These are phyloP conservation scores for Phytophthora pluvialis DNA, from an alignment of 352 stramenopile species.

Conservation along the genomic window DNA sequence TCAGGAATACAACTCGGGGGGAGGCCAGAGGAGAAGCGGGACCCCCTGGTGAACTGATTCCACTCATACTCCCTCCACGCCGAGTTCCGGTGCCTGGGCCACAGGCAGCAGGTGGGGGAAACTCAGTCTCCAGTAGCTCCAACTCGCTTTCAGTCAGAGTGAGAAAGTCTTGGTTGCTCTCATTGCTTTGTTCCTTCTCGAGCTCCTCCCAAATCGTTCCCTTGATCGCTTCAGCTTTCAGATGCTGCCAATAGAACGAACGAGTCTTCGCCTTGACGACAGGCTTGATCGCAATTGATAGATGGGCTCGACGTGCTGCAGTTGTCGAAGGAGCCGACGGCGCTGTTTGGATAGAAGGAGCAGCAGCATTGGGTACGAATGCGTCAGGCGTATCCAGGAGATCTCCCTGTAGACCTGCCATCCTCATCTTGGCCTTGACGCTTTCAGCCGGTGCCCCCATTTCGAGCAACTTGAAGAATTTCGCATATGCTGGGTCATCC, in stretches of 20 bases:
- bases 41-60: conserved; percentile 38
- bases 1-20: conserved; percentile 75
- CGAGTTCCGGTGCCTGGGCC: conserved; percentile 46
- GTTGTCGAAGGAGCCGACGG: conserved; percentile 20
- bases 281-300: conserved; percentile 71
- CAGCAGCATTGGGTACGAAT: conserved; percentile 30
- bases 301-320: conserved; percentile 47
- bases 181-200: conserved; percentile 57
- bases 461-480: conserved; percentile 76
- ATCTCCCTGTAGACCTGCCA: conserved; percentile 60
- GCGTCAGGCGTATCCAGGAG: conserved; percentile 70
- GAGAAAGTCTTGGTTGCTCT: conserved; percentile 62
- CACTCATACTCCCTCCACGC: conserved; percentile 48
- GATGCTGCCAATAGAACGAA: conserved; percentile 81
- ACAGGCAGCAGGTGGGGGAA: conserved; percentile 57
- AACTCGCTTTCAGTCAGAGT: conserved; percentile 59
- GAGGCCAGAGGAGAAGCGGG: conserved; percentile 58
- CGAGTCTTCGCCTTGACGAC: conserved; percentile 62
- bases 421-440: conserved; percentile 76
- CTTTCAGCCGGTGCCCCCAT: conserved; percentile 65
- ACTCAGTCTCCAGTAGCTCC: conserved; percentile 60
- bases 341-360: conserved; percentile 7
- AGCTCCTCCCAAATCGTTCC: conserved; percentile 85
- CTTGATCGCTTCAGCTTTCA: conserved; percentile 63
- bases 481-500: conserved; percentile 68